Percentiles rank a stretch among this genome's conserved stretches.
phyloP scores from a whole-genome alignment of 176 grass and related monocot genomes.

The Zea luxurians region DNA sequence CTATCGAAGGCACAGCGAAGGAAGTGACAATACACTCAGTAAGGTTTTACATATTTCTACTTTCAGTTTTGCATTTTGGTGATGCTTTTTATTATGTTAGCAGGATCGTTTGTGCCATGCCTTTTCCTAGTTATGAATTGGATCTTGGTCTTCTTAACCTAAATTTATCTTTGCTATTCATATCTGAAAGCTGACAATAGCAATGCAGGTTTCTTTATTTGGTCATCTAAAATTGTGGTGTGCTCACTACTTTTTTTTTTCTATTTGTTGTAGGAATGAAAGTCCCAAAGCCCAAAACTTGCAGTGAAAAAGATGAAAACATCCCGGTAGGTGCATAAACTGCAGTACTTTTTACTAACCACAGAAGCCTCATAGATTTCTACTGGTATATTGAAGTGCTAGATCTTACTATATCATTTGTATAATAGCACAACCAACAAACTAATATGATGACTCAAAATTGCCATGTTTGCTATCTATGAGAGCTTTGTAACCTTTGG shows the following conservation, averaged over 20 bases:
- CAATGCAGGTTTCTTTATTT: constrained; percentile 13
- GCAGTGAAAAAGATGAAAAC: constrained; percentile 38
- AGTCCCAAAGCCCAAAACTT: constrained; percentile 40
- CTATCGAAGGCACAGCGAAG: constrained; percentile 37
- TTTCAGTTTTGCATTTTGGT: not conserved
- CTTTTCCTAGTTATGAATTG: not conserved
- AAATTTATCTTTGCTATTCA: not conserved
- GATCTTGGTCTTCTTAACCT: not conserved
- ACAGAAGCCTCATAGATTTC: not conserved
- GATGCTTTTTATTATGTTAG: not conserved
- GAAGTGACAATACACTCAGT: constrained; percentile 44
- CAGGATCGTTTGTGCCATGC: not conserved
- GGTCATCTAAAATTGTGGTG: constrained; percentile 5
- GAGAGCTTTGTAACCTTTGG: not conserved
- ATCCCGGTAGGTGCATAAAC: constrained; percentile 35
- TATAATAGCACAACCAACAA: constrained; percentile 19
- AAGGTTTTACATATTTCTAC: constrained; percentile 43
- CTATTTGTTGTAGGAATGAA: constrained; percentile 50
- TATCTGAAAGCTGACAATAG: not conserved
- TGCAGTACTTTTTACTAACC: constrained; percentile 22
- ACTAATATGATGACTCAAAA: not conserved
- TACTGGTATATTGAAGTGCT: not conserved
- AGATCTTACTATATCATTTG: not conserved
- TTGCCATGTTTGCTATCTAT: not conserved
- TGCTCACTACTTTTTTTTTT: not conserved